Percentiles rank a stretch among this genome's conserved stretches.
These are phyloP conservation scores for Aspergillus heteromorphus DNA, from an alignment of 495 filamentous ascomycete species.

Conservation along the genomic window DNA sequence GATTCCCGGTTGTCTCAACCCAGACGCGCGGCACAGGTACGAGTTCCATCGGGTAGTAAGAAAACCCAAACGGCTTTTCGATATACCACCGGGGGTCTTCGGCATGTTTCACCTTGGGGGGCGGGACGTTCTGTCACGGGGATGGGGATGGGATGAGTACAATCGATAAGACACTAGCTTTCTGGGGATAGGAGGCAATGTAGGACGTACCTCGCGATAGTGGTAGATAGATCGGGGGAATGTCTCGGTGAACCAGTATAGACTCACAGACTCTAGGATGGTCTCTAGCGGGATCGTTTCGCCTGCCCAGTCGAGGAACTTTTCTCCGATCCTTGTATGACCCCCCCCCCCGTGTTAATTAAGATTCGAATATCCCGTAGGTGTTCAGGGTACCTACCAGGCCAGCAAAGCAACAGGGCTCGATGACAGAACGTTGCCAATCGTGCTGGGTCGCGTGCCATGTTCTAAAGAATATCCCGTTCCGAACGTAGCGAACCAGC, in stretches of 20 bases:
- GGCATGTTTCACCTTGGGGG: constrained; percentile 10
- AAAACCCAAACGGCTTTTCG: constrained; percentile 56
- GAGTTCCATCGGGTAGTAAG: constrained; percentile 52
- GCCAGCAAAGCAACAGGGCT: constrained; percentile 59
- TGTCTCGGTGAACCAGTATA: constrained; percentile 64
- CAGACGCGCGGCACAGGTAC: constrained; percentile 43
- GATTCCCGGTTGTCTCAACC: constrained; percentile 42
- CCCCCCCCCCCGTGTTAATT: constrained; percentile 5
- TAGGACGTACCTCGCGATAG: constrained; percentile 38
- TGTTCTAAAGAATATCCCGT: constrained; percentile 53
- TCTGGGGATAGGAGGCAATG: not conserved
- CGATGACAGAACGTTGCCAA: constrained; percentile 52
- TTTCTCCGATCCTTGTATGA: constrained; percentile 55
- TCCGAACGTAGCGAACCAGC: constrained; percentile 35
- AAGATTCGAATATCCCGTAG: not conserved
- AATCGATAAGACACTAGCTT: constrained; percentile 7
- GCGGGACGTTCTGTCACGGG: constrained; percentile 16
- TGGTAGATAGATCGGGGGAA: constrained; percentile 54
- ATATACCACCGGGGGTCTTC: constrained; percentile 33
- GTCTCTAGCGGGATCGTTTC: constrained; percentile 42
- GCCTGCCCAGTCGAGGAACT: constrained; percentile 61
- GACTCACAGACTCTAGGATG: constrained; percentile 51
- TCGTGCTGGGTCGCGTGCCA: constrained; percentile 54
- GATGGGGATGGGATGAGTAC: no score
- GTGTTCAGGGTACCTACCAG: constrained; percentile 56